Percentiles rank a stretch among this genome's conserved stretches.
These are phyloP conservation scores for Lactarius quietus DNA, from an alignment of 768 basidiomycete species.

Conservation along the genomic window DNA sequence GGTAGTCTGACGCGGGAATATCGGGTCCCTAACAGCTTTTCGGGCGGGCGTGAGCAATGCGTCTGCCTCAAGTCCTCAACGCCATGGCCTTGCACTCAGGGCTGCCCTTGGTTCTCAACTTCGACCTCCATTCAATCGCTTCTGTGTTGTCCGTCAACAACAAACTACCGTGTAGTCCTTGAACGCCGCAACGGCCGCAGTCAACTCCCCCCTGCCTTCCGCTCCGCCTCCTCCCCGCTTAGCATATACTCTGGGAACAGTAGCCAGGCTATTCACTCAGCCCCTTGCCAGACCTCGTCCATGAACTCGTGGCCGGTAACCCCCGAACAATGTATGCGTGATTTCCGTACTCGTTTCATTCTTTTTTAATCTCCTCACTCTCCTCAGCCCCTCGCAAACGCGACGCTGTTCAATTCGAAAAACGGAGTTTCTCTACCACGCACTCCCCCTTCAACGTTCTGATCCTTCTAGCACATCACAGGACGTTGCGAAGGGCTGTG, in stretches of 20 bases:
- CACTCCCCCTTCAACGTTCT: neutral
- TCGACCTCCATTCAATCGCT: neutral
- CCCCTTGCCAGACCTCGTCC: neutral
- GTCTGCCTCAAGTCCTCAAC: slow-evolving; percentile 16
- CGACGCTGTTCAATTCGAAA: neutral
- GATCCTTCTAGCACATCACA: neutral
- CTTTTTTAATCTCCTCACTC: neutral
- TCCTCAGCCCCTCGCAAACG: neutral
- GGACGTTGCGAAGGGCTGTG: slow-evolving; percentile 10
- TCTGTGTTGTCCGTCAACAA: neutral
- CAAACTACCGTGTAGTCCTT: neutral
- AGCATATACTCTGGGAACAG: neutral
- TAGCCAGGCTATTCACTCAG: neutral
- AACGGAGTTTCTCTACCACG: neutral
- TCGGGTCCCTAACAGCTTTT: slow-evolving; percentile 9
- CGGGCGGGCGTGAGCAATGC: slow-evolving; percentile 5
- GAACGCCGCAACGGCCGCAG: neutral
- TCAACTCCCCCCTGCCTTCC: neutral
- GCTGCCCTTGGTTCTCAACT: neutral
- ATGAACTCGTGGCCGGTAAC: slow-evolving; percentile 3
- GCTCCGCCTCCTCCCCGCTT: neutral
- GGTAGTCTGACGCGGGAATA: slow-evolving; percentile 10
- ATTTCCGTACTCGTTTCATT: neutral
- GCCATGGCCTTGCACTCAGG: slow-evolving; percentile 11
- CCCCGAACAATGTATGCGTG: slow-evolving; percentile 1